Evolutionary conservation across 78 protist species (phyloP), one percentile per base, ranked within the genome.

Genomic region (Monosiga brevicollis): DNA sequence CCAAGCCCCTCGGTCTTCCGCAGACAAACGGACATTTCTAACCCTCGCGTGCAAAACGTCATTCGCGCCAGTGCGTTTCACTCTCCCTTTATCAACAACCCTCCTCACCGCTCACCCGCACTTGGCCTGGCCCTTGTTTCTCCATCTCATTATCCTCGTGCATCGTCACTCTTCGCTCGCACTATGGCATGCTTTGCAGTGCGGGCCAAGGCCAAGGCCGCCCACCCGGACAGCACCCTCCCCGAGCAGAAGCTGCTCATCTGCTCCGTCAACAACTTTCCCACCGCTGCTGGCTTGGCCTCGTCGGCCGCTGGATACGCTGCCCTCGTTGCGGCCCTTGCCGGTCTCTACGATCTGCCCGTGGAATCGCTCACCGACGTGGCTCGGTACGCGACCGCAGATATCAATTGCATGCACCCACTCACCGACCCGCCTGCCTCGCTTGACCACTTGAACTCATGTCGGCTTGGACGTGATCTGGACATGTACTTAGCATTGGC

Each of bases 241-340:
- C 43, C 10, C 54, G 34, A 39, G 26, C 40, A n/a, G n/a, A 0
- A 62, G 32, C 86, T 92, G 55, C 91, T 88, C 76, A 90, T 97
- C 55, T 85, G 62, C 38, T 91, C 97, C 38, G 77, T 37, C 39
- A 98, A 98, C 89, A 90, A 90, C 90, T 97, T 97, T 85, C 99
- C 98, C 72, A 97, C 99, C 26, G 99, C 99, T 10, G 99, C 99
- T 22, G 99, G 99, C 23, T 89, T 98, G 32, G 99, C 99, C 1
- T 96, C 98, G 37, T 94, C 97, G 0, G 98, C 99, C 26, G 88
- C 97, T 39, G 99, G 99, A 11, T 92, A 86, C 40, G 94, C 95
- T 9, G 83, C 90, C 36, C 78, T 90, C 36, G 78, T 49, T 49
- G 62, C 62, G 29, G 62, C 54, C 22, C 43, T 23, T 42, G 41